phyloP scores from a whole-genome alignment of 2,329 filamentous ascomycete species.

The Niveomyces coronatus region DNA sequence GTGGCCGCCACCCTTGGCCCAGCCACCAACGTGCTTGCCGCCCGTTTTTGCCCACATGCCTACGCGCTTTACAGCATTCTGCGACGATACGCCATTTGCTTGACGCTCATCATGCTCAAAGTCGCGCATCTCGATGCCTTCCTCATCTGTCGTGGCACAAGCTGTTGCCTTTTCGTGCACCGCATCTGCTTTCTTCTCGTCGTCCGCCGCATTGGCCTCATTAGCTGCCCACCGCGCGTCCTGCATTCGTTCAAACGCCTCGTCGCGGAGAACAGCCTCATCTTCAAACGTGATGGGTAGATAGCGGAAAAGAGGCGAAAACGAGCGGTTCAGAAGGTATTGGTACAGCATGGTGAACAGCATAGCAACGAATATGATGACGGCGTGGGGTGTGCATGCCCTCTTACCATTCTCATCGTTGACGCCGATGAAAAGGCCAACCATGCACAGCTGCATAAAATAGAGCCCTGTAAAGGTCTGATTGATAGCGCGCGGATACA shows the following conservation, averaged over 20 bases:
- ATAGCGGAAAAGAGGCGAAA: constrained; percentile 77
- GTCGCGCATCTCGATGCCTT: constrained; percentile 30
- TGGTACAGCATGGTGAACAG: constrained; percentile 70
- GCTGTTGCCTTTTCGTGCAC: constrained; percentile 20
- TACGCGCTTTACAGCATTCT: constrained; percentile 36
- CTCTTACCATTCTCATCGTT: constrained; percentile 41
- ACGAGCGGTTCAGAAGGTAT: constrained; percentile 68
- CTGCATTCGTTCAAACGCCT: constrained; percentile 75
- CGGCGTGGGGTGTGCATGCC: constrained; percentile 64
- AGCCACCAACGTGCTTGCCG: constrained; percentile 18
- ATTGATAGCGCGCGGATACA: constrained; percentile 89
- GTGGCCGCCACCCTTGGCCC: constrained; percentile 35
- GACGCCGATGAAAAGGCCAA: constrained; percentile 81
- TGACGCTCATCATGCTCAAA: constrained; percentile 15
- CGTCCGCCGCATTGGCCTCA: constrained; percentile 38
- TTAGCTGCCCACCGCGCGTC: constrained; percentile 56
- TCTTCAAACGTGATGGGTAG: constrained; percentile 93
- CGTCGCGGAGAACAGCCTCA: constrained; percentile 82
- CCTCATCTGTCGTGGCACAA: constrained; percentile 23
- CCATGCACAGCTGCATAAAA: constrained; percentile 82
- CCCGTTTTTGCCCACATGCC: constrained; percentile 33
- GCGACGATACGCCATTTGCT: constrained; percentile 21
- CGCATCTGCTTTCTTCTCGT: constrained; percentile 14
- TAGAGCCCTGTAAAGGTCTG: constrained; percentile 93
- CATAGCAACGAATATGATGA: constrained; percentile 70